Evolutionary conservation across 2,329 filamentous ascomycete species (phyloP).

Genomic region (Amauroascus niger): DNA sequence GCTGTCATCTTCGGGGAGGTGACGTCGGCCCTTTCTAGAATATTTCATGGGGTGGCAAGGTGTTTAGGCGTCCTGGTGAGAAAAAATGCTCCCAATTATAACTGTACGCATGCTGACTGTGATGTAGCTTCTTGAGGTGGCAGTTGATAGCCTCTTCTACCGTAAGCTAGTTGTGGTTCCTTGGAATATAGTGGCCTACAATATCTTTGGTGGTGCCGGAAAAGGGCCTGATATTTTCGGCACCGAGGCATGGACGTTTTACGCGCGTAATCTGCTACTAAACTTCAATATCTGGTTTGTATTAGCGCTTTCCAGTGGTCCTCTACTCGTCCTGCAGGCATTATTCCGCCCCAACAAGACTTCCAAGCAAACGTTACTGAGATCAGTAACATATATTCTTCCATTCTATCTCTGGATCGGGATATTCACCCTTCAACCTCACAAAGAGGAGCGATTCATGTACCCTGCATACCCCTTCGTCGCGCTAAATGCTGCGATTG

Average conservation of each 20-base stretch:
- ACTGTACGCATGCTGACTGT: slow-evolving; percentile 18
- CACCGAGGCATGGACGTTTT: slow-evolving; percentile 94
- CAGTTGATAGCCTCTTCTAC: slow-evolving; percentile 77
- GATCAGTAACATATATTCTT: slow-evolving; percentile 64
- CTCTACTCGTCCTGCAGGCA: slow-evolving; percentile 66
- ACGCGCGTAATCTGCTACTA: slow-evolving; percentile 76
- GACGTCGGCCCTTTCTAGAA: slow-evolving; percentile 49
- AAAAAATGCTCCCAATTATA: slow-evolving; percentile 12
- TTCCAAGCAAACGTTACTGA: slow-evolving; percentile 59
- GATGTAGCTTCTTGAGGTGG: slow-evolving; percentile 54
- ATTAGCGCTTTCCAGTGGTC: slow-evolving; percentile 63
- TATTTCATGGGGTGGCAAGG: slow-evolving; percentile 58
- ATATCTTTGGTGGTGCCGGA: slow-evolving; percentile 71
- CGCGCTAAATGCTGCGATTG: slow-evolving; percentile 75
- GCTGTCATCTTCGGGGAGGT: slow-evolving; percentile 47
- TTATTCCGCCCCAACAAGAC: slow-evolving; percentile 51
- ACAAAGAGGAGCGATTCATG: slow-evolving; percentile 99
- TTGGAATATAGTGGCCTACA: slow-evolving; percentile 92
- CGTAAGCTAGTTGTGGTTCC: slow-evolving; percentile 65
- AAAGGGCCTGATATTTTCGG: slow-evolving; percentile 85
- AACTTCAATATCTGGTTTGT: slow-evolving; percentile 96
- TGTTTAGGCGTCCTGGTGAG: slow-evolving; percentile 61
- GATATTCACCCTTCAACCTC: slow-evolving; percentile 85
- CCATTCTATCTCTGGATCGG: slow-evolving; percentile 92
- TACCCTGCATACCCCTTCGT: slow-evolving; percentile 90